Evolutionary conservation across 2,329 filamentous ascomycete genomes (phyloP).

Genomic region (Calonectria fujianensis): DNA sequence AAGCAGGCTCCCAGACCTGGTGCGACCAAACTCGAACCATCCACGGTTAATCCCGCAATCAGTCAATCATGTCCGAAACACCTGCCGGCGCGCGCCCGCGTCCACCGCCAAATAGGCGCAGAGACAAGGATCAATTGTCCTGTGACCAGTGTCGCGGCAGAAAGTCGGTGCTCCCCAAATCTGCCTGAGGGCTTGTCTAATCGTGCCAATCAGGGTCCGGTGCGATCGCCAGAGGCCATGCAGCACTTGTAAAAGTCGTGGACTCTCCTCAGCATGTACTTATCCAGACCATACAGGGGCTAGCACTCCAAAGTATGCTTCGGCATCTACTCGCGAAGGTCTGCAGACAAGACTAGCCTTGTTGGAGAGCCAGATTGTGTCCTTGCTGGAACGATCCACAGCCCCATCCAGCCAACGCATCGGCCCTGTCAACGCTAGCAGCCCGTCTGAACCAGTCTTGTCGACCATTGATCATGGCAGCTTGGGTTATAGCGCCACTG

Average conservation of each 20-base stretch:
- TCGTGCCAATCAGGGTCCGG: conserved; percentile 1
- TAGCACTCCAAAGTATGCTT: not conserved
- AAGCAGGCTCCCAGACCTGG: too few species aligned
- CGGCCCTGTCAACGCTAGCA: not conserved
- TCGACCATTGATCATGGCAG: not conserved
- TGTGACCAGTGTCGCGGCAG: conserved; percentile 7
- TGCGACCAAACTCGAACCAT: conserved; percentile 11
- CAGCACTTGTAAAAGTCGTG: conserved; percentile 1
- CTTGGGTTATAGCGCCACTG: not conserved
- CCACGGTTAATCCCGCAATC: conserved; percentile 18
- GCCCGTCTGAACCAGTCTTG: conserved; percentile 3
- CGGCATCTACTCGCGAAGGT: not conserved
- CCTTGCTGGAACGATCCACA: conserved; percentile 18
- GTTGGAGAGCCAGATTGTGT: conserved; percentile 9
- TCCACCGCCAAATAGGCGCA: conserved; percentile 12
- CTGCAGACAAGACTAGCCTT: not conserved
- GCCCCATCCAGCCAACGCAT: not conserved
- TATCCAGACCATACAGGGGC: not conserved
- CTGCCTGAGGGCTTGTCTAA: not conserved
- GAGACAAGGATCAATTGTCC: conserved; percentile 23
- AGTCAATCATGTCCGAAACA: conserved; percentile 10
- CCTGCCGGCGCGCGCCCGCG: not conserved
- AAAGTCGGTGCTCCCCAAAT: conserved; percentile 12
- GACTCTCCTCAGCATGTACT: not conserved
- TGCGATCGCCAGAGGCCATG: conserved; percentile 13